These are phyloP conservation scores for Leccinum fuscescens DNA, from an alignment of 1,284 basidiomycete species.

Conservation along the genomic window DNA sequence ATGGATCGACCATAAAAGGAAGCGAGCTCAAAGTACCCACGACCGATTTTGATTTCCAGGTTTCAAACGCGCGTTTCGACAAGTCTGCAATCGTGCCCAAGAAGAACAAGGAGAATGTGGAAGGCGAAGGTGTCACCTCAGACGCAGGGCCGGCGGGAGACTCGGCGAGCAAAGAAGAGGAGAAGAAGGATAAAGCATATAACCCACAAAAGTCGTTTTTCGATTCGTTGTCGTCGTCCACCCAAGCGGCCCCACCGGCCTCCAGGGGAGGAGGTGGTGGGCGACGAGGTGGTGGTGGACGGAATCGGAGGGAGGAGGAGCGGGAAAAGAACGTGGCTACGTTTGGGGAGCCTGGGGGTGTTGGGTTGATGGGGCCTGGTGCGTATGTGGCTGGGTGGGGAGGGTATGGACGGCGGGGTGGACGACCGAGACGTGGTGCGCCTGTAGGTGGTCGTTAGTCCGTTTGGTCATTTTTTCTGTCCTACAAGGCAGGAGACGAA, in stretches of 20 bases:
- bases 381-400: conserved; percentile 56
- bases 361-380: conserved; percentile 68
- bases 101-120: conserved; percentile 32
- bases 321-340: conserved; percentile 77
- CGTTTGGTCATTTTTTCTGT: neutral
- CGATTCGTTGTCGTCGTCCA: conserved; percentile 66
- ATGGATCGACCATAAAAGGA: conserved; percentile 22
- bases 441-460: conserved; percentile 31
- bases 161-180: conserved; percentile 24
- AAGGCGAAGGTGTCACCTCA: conserved; percentile 20
- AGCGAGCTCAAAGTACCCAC: conserved; percentile 56
- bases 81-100: conserved; percentile 53
- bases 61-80: conserved; percentile 73
- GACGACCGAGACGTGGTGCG: conserved; percentile 38
- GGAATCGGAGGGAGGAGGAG: conserved; percentile 74
- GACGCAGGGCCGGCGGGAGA: conserved; percentile 15
- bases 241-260: conserved; percentile 35
- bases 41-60: conserved; percentile 76
- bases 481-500: neutral
- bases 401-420: conserved; percentile 47
- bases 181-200: conserved; percentile 47
- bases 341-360: conserved; percentile 77
- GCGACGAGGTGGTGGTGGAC: conserved; percentile 50
- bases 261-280: conserved; percentile 41
- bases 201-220: conserved; percentile 78